These are phyloP conservation scores for Ceratobasidium theobromae DNA, from an alignment of 1,284 basidiomycete genomes.

Conservation along the genomic window DNA sequence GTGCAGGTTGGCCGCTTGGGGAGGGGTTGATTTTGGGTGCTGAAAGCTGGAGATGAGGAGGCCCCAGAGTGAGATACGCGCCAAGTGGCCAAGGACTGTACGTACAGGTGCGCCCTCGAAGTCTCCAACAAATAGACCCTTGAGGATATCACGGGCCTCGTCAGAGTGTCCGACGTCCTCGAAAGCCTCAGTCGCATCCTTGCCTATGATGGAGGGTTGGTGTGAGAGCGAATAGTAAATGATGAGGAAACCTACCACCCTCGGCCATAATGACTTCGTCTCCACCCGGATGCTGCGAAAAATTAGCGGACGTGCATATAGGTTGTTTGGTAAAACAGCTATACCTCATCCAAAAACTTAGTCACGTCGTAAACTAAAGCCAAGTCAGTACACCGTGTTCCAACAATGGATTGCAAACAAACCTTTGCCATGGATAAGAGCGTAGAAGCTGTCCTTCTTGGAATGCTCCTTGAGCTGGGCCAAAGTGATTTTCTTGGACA, in stretches of 20 bases:
- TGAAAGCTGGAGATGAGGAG: conserved; percentile 27
- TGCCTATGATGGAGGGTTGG: conserved; percentile 51
- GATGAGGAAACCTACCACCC: conserved; percentile 64
- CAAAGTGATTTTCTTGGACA: conserved; percentile 60
- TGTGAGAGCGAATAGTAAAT: not conserved
- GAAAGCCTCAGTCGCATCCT: conserved; percentile 97
- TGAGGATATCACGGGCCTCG: conserved; percentile 89
- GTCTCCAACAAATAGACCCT: conserved; percentile 73
- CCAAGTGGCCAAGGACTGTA: conserved; percentile 34
- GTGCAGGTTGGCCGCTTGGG: conserved; percentile 45
- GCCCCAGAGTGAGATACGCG: conserved; percentile 1
- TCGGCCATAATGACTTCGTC: conserved; percentile 96
- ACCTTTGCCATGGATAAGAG: conserved; percentile 86
- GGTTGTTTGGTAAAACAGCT: conserved; percentile 36
- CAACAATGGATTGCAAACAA: conserved; percentile 38
- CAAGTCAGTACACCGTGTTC: not conserved
- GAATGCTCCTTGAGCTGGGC: conserved; percentile 76
- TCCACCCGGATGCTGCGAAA: conserved; percentile 86
- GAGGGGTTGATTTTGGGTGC: conserved; percentile 24
- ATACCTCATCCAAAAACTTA: conserved; percentile 94
- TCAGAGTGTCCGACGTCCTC: conserved; percentile 99
- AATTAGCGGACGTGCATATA: conserved; percentile 17
- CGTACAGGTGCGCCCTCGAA: conserved; percentile 71
- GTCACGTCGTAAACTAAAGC: conserved; percentile 89
- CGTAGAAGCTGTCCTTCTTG: conserved; percentile 71